A percentile compares a stretch with the other conserved stretches of the same genome.
phyloP scores from a whole-genome alignment of 208 protist species.

The Trypanosomatidae sp. region DNA sequence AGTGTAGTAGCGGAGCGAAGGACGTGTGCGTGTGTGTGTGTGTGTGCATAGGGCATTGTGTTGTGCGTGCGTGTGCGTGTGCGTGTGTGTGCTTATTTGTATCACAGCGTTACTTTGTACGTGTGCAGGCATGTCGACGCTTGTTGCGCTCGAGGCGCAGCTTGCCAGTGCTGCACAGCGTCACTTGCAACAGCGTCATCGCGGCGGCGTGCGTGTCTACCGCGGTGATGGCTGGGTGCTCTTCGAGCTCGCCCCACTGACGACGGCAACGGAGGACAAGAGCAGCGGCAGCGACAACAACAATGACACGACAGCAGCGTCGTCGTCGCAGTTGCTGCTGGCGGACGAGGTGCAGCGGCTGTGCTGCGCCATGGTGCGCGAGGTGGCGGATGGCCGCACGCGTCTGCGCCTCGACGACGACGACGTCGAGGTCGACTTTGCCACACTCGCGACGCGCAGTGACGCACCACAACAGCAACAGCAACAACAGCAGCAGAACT shows the following conservation, averaged over 20 bases:
- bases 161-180: slow-evolving; percentile 74
- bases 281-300: too few relatives aligned
- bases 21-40: too few relatives aligned
- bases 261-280: slow-evolving; percentile 14
- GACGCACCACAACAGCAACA: too few relatives aligned
- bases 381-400: slow-evolving; percentile 37
- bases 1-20: too few relatives aligned
- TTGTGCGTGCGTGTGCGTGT: too few relatives aligned
- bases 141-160: slow-evolving; percentile 68
- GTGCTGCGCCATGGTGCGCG: slow-evolving; percentile 54
- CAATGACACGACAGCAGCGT: too few relatives aligned
- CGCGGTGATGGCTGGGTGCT: slow-evolving; percentile 73
- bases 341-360: slow-evolving; percentile 61
- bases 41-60: too few relatives aligned
- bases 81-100: too few relatives aligned
- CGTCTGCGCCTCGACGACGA: slow-evolving; percentile 55
- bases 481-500: too few relatives aligned
- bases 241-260: slow-evolving; percentile 41
- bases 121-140: background rate
- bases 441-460: slow-evolving; percentile 18
- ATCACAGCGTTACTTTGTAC: too few relatives aligned
- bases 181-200: slow-evolving; percentile 66
- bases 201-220: slow-evolving; percentile 20
- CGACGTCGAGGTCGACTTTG: slow-evolving; percentile 57
- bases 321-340: too few relatives aligned